Conservation (phyloP, 352 stramenopile species). For the Pythium phragmiticola region DNA sequence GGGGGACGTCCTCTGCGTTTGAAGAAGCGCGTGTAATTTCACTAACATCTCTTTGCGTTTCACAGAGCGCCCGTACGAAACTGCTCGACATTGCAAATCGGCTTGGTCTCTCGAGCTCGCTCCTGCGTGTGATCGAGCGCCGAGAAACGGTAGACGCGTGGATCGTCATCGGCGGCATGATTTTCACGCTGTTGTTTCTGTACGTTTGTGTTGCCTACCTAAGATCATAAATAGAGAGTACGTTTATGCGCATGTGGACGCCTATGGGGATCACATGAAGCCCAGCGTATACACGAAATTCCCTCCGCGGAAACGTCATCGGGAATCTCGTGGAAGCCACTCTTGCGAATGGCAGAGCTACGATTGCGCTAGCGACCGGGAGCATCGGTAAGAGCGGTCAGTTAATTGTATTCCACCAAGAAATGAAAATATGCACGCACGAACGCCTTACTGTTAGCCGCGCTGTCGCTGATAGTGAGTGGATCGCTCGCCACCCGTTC, state of each 20-base stretch:
- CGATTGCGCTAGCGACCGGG: background rate
- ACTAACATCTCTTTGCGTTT: conserved; percentile 1
- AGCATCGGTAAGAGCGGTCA: background rate
- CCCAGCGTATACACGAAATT: background rate
- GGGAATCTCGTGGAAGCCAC: background rate
- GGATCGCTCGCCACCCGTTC: background rate
- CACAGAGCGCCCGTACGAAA: conserved; percentile 71
- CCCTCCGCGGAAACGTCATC: background rate
- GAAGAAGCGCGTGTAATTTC: background rate
- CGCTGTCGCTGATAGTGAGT: background rate
- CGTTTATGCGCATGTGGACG: background rate
- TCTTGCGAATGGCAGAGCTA: background rate
- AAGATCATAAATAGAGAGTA: conserved; percentile 26
- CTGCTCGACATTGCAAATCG: conserved; percentile 82
- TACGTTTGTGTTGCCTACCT: conserved; percentile 73
- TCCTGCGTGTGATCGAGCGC: conserved; percentile 80
- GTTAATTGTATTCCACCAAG: conserved; percentile 2
- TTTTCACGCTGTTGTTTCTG: conserved; percentile 79
- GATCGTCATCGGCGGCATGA: conserved; percentile 83
- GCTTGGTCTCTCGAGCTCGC: conserved; percentile 76
- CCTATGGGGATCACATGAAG: background rate
- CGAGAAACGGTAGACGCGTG: conserved; percentile 82
- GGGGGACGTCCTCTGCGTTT: background rate
- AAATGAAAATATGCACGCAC: conserved; percentile 3
- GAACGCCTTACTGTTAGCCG: conserved; percentile 2